Evolutionary conservation across 2,329 filamentous ascomycete genomes (phyloP), one percentile per base, ranked within the genome.

Genomic region (Huntiella abstrusa): DNA sequence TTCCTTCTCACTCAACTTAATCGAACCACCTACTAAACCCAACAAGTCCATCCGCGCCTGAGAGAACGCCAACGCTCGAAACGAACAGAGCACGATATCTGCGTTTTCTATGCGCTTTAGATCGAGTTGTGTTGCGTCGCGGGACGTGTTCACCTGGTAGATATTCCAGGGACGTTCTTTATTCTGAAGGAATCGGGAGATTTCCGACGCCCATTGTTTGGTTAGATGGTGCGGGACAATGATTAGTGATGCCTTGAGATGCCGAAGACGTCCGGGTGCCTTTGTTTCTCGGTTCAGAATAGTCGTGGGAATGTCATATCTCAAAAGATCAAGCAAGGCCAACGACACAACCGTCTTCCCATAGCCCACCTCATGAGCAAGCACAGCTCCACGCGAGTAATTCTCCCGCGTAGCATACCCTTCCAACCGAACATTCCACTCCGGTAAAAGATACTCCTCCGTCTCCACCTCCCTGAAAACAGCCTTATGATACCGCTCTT

Each of bases 341-440:
- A 67, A 57, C 4, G 55, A 59, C 19, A 65, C 54, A 4, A 66
- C 56, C 0, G 65, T 68, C 53, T 68, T 68, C 1, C 65, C 64
- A 45, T 61, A 67, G 12, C 65, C 65, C 11, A 67, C 61, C 22
- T 65, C 59, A 38, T 67, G 64, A 1, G 64, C 64, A 5, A 65
- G 54, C 6, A 67, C 56, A 22, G 64, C 65, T 10, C 65, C 64
- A 3, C 54, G 55, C 33, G 55, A 52, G 5, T 46, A 50, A 17
- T 57, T 54, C 4, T 51, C 49, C 3, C 54, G 51, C 42, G 56
- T 49, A 1, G 60, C 62, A 4, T 53, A 50, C 5, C 57, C 63
- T 2, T 56, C 19, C 1, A 64, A 48, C 3, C 63, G 58, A 4
- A 65, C 36, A 22, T 59, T 58, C 13, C 62, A 52, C 3, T 55